Percentiles rank a stretch among this genome's conserved stretches.
phyloP scores from a whole-genome alignment of 345 rosid species.

The Melastoma malabathricum region DNA sequence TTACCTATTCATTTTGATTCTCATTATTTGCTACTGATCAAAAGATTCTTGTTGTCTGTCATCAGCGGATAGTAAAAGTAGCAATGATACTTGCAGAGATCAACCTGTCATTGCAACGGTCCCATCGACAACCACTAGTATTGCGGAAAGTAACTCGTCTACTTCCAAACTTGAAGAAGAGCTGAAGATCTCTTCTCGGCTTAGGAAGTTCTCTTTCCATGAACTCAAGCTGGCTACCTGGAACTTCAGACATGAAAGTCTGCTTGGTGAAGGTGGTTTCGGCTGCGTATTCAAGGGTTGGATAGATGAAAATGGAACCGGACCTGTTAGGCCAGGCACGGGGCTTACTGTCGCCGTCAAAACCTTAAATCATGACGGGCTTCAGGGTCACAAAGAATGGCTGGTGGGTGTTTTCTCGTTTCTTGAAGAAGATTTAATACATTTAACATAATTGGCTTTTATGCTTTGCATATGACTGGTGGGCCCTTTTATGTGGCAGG shows the following conservation, averaged over 20 bases:
- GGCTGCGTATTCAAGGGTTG: slow-evolving; percentile 97
- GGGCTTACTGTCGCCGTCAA: slow-evolving; percentile 97
- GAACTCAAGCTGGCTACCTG: slow-evolving; percentile 91
- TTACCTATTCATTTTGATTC: no score
- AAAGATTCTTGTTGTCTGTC: background rate
- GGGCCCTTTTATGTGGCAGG: slow-evolving; percentile 30
- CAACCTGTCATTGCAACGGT: slow-evolving; percentile 46
- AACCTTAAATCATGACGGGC: slow-evolving; percentile 95
- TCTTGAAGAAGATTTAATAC: background rate
- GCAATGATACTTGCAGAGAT: slow-evolving; percentile 54
- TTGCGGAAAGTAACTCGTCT: slow-evolving; percentile 68
- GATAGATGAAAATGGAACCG: slow-evolving; percentile 97
- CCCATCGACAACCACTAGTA: slow-evolving; percentile 74
- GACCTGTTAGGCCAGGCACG: slow-evolving; percentile 93
- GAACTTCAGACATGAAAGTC: slow-evolving; percentile 90
- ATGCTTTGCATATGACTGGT: background rate
- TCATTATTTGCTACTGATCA: no score
- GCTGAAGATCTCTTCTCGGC: slow-evolving; percentile 60
- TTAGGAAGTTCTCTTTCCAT: slow-evolving; percentile 75
- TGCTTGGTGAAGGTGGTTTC: slow-evolving; percentile 98
- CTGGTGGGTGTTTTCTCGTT: slow-evolving; percentile 37
- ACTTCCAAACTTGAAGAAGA: slow-evolving; percentile 81
- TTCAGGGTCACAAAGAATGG: slow-evolving; percentile 99
- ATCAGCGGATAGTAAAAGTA: slow-evolving; percentile 55
- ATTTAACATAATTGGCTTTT: slow-evolving; percentile 2